Percentiles rank a stretch among this genome's conserved stretches.
Evolutionary conservation across 2,329 filamentous ascomycete species (phyloP).

Genomic region (Penicillium sclerotiorum): DNA sequence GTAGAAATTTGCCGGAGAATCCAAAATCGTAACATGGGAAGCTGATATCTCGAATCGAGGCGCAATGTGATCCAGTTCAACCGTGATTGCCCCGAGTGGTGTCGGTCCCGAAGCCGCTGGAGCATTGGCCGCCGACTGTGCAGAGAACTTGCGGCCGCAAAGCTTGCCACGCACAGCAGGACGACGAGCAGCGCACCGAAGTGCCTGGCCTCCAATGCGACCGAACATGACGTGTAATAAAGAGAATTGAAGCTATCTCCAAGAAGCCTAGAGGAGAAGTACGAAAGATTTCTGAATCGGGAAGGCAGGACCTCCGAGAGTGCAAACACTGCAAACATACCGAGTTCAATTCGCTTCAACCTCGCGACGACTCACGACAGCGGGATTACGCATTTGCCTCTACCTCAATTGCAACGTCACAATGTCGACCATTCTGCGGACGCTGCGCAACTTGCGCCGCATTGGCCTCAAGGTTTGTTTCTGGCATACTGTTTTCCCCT

Average conservation of each 20-base stretch:
- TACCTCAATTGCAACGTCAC: constrained; percentile 38
- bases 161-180: constrained; percentile 35
- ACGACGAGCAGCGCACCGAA: constrained; percentile 38
- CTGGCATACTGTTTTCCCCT: neutral
- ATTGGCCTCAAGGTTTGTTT: constrained; percentile 77
- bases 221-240: constrained; percentile 37
- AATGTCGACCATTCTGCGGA: constrained; percentile 93
- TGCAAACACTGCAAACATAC: constrained; percentile 43
- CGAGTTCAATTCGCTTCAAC: constrained; percentile 22
- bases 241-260: neutral
- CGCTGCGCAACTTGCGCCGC: constrained; percentile 81
- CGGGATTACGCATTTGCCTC: constrained; percentile 9
- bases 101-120: constrained; percentile 35
- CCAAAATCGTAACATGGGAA: constrained; percentile 76
- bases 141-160: constrained; percentile 42
- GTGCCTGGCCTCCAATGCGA: constrained; percentile 41
- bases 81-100: constrained; percentile 62
- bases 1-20: constrained; percentile 87
- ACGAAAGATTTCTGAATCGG: constrained; percentile 24
- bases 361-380: constrained; percentile 8
- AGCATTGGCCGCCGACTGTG: constrained; percentile 30
- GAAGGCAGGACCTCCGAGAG: constrained; percentile 12
- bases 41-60: constrained; percentile 87
- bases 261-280: neutral
- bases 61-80: constrained; percentile 82